Percentiles rank a stretch among this genome's conserved stretches.
Conservation (phyloP, 2,329 filamentous ascomycete species). For the Neofusicoccum sp. region DNA sequence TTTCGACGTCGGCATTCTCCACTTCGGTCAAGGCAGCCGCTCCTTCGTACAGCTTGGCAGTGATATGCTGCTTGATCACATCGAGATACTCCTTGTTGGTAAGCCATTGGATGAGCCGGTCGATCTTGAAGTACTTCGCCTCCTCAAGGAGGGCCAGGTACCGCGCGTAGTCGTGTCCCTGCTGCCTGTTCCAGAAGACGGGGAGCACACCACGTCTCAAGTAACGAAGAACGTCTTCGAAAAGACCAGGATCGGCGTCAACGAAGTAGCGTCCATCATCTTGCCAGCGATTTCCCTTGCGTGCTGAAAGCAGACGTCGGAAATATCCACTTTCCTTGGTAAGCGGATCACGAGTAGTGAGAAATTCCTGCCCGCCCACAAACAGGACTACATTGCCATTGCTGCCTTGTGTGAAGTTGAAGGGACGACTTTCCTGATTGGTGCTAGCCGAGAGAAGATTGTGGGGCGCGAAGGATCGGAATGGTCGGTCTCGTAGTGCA, state of each 20-base stretch:
- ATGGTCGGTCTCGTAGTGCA: neutral
- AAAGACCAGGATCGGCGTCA: slow-evolving; percentile 35
- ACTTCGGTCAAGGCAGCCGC: neutral
- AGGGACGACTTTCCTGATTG: neutral
- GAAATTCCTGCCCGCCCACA: slow-evolving; percentile 18
- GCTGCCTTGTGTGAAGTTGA: neutral
- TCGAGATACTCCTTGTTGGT: neutral
- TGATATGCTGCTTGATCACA: neutral
- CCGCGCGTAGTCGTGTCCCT: slow-evolving; percentile 30
- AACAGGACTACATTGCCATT: neutral
- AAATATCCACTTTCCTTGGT: slow-evolving; percentile 26
- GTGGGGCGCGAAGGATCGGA: neutral
- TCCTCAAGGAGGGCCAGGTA: slow-evolving; percentile 33
- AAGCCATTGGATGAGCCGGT: neutral
- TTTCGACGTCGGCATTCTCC: neutral
- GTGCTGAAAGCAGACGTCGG: slow-evolving; percentile 23
- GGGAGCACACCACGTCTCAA: slow-evolving; percentile 34
- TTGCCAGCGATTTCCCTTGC: slow-evolving; percentile 24
- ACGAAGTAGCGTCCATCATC: slow-evolving; percentile 36
- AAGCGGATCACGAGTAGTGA: slow-evolving; percentile 23
- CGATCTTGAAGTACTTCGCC: slow-evolving; percentile 34
- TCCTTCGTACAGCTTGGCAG: neutral
- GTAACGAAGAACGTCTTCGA: slow-evolving; percentile 37
- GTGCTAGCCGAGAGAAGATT: neutral
- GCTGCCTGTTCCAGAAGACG: slow-evolving; percentile 33